A percentile compares a stretch with the other conserved stretches of the same genome.
Evolutionary conservation across 1,139 yeast species (phyloP).

Genomic region (Pichia sp.): DNA sequence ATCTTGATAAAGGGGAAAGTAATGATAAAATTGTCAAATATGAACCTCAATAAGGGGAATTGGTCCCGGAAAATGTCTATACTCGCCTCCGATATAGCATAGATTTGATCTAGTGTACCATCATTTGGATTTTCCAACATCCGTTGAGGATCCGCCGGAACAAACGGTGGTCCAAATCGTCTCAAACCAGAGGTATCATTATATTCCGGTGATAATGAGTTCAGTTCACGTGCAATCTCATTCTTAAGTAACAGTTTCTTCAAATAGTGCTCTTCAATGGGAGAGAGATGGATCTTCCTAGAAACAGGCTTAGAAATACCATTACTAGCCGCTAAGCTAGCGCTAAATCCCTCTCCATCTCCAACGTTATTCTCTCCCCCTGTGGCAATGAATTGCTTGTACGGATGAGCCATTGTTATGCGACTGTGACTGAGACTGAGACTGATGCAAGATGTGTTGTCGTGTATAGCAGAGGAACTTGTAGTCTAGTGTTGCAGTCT

Average conservation of each 20-base stretch:
- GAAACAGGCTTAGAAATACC: not conserved
- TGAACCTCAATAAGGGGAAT: conserved; percentile 63
- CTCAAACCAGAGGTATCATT: conserved; percentile 55
- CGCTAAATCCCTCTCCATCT: no score
- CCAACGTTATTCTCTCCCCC: not conserved
- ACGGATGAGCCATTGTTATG: conserved; percentile 8
- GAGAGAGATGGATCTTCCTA: conserved; percentile 7
- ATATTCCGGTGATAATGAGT: conserved; percentile 33
- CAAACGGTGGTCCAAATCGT: conserved; percentile 70
- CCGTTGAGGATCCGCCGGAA: conserved; percentile 28
- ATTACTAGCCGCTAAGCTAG: no score
- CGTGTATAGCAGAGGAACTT: no score
- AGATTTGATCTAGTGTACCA: conserved; percentile 11
- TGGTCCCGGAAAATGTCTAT: conserved; percentile 24
- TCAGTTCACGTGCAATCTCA: conserved; percentile 57
- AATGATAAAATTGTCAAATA: conserved; percentile 52
- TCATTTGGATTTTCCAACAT: conserved; percentile 10
- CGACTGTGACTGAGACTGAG: no score
- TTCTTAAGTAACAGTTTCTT: conserved; percentile 69
- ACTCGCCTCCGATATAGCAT: conserved; percentile 14
- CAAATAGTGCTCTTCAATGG: conserved; percentile 70
- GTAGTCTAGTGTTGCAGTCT: no score
- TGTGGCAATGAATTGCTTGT: conserved; percentile 7
- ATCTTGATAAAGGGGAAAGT: conserved; percentile 68
- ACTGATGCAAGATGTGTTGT: no score